Percentiles rank a stretch among this genome's conserved stretches.
phyloP scores from a whole-genome alignment of 768 basidiomycete genomes.

The Fistulinella prunicolor region DNA sequence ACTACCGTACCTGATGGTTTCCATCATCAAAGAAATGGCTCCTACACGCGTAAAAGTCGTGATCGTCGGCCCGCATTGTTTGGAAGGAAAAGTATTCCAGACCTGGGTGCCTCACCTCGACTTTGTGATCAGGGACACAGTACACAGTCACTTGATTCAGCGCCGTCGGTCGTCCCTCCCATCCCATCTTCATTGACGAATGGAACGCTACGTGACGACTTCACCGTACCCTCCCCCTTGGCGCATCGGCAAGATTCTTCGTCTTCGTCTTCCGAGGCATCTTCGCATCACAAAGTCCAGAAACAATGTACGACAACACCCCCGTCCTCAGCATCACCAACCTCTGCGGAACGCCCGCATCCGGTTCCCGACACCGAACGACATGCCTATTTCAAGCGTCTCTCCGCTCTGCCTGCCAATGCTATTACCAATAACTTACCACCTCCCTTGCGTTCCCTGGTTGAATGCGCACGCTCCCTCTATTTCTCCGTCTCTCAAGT shows the following conservation, averaged over 20 bases:
- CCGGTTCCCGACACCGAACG: constrained; percentile 68
- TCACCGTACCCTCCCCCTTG: constrained; percentile 38
- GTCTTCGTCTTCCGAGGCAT: constrained; percentile 37
- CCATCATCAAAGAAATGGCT: constrained; percentile 50
- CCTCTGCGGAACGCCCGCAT: constrained; percentile 33
- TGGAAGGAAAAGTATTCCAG: constrained; percentile 84
- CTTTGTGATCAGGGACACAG: constrained; percentile 30
- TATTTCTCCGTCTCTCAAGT: constrained; percentile 91
- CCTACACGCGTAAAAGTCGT: constrained; percentile 41
- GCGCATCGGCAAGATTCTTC: constrained; percentile 46
- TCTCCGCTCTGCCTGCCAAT: constrained; percentile 70
- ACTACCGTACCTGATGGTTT: constrained; percentile 25
- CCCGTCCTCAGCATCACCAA: constrained; percentile 39
- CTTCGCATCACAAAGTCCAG: constrained; percentile 20
- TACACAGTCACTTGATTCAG: constrained; percentile 28
- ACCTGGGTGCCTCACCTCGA: constrained; percentile 56
- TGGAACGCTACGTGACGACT: constrained; percentile 25
- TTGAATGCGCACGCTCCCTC: constrained; percentile 89
- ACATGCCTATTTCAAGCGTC: constrained; percentile 91
- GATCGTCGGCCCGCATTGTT: constrained; percentile 38
- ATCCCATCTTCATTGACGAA: constrained; percentile 11
- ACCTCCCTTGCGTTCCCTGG: constrained; percentile 58
- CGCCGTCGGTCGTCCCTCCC: constrained; percentile 9
- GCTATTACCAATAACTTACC: constrained; percentile 67
- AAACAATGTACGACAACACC: constrained; percentile 30